phyloP scores from a whole-genome alignment of 441 rosid genomes.

The Gossypium schwendimanii region DNA sequence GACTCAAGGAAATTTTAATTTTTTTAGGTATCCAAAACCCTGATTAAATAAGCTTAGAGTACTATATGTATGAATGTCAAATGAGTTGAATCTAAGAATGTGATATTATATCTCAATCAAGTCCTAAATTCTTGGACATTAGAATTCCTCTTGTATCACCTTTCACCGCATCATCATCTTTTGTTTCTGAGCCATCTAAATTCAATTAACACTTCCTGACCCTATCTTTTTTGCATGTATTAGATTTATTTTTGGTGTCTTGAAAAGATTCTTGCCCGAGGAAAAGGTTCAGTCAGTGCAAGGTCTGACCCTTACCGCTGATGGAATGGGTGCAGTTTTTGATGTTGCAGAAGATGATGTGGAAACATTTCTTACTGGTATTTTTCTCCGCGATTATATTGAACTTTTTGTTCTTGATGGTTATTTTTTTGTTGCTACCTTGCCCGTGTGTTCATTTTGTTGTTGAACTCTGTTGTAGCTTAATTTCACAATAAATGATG shows the following conservation, averaged over 20 bases:
- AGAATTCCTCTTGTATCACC: not conserved
- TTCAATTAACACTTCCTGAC: not conserved
- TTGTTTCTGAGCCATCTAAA: too few species aligned
- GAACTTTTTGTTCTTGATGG: not conserved
- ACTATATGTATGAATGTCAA: too few species aligned
- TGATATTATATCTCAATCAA: not conserved
- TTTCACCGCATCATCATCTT: not conserved
- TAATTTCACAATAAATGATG: not conserved
- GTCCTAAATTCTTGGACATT: not conserved
- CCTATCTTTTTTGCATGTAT: conserved; percentile 6
- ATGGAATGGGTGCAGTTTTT: conserved; percentile 74
- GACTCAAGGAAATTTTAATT: not conserved
- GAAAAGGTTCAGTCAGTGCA: conserved; percentile 64
- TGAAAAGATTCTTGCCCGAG: conserved; percentile 82
- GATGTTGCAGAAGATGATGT: conserved; percentile 59
- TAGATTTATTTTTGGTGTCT: conserved; percentile 57
- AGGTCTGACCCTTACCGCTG: conserved; percentile 73
- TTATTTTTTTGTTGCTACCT: not conserved
- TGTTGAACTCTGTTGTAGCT: too few species aligned
- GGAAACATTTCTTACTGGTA: conserved; percentile 58
- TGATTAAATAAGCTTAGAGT: not conserved
- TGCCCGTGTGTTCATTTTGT: not conserved
- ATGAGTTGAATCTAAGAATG: not conserved
- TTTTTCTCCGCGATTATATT: not conserved
- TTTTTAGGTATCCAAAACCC: too few species aligned